Evolutionary conservation across 2,329 filamentous ascomycete genomes (phyloP).

Genomic region (Tolypocladium capitatum): DNA sequence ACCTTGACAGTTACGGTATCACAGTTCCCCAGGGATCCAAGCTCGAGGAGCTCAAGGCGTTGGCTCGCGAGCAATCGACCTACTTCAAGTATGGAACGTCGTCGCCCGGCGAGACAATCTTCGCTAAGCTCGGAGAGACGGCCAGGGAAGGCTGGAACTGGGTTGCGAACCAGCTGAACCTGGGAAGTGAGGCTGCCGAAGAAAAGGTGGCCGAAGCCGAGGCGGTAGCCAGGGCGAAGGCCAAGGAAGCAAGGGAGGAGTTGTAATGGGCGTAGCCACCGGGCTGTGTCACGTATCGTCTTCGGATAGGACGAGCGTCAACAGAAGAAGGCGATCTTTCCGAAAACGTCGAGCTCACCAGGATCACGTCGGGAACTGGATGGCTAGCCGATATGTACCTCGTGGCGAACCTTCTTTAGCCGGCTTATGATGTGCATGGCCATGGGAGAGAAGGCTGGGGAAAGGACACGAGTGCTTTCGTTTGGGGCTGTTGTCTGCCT

Average conservation of each 20-base stretch:
- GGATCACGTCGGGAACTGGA: too few relatives aligned
- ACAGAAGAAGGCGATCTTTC: neutral
- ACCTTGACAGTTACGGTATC: constrained; percentile 68
- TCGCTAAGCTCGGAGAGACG: constrained; percentile 46
- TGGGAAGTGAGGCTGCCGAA: constrained; percentile 35
- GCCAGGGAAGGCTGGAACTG: constrained; percentile 36
- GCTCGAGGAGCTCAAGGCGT: constrained; percentile 55
- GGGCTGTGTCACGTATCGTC: neutral
- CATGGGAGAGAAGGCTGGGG: neutral
- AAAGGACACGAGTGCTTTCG: neutral
- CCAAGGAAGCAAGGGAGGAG: constrained; percentile 31
- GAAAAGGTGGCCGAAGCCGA: constrained; percentile 28
- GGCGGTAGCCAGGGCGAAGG: constrained; percentile 15
- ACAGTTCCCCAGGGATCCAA: constrained; percentile 53
- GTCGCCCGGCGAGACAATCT: constrained; percentile 50
- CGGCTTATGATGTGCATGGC: neutral
- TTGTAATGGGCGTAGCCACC: constrained; percentile 22
- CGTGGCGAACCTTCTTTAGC: neutral
- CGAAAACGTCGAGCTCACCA: neutral
- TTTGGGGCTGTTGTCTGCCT: neutral
- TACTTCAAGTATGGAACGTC: constrained; percentile 68
- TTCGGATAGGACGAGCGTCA: neutral
- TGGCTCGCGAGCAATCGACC: constrained; percentile 58
- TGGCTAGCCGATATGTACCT: neutral
- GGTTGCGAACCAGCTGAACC: constrained; percentile 33